phyloP scores from a whole-genome alignment of 2,329 filamentous ascomycete species.

The Xylaria sp. region DNA sequence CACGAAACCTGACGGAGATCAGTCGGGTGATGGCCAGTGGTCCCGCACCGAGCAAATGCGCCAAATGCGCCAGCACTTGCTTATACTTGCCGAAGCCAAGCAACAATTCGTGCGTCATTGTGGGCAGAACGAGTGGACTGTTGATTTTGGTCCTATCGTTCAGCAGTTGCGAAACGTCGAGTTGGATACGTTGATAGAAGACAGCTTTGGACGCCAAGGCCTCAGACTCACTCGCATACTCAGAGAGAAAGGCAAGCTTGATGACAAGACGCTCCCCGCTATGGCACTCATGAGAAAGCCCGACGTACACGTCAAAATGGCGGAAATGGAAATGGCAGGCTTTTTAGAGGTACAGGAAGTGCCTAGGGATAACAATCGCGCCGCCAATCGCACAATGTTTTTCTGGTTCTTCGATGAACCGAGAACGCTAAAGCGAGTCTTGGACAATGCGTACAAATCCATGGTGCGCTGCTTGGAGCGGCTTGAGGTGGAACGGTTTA shows the following conservation, averaged over 20 bases:
- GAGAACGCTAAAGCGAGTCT: slow-evolving; percentile 73
- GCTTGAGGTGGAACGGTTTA: slow-evolving; percentile 78
- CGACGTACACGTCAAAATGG: slow-evolving; percentile 85
- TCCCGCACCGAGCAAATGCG: slow-evolving; percentile 61
- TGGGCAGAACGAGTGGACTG: slow-evolving; percentile 79
- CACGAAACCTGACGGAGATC: slow-evolving; percentile 49
- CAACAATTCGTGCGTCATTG: slow-evolving; percentile 75
- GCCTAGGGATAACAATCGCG: slow-evolving; percentile 84
- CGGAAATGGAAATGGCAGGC: slow-evolving; percentile 85
- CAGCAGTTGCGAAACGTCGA: slow-evolving; percentile 78
- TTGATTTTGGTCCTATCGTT: slow-evolving; percentile 82
- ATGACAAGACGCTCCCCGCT: slow-evolving; percentile 87
- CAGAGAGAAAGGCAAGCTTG: slow-evolving; percentile 88
- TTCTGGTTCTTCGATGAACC: slow-evolving; percentile 91
- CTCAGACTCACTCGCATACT: slow-evolving; percentile 88
- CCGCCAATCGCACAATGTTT: slow-evolving; percentile 86
- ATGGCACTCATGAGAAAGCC: slow-evolving; percentile 85
- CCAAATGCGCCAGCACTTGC: slow-evolving; percentile 77
- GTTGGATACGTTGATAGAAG: slow-evolving; percentile 82
- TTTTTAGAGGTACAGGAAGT: slow-evolving; percentile 94
- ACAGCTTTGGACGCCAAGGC: slow-evolving; percentile 79
- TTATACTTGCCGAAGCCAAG: slow-evolving; percentile 75
- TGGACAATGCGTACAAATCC: slow-evolving; percentile 87
- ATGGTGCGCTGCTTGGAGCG: slow-evolving; percentile 89
- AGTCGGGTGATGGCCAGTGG: slow-evolving; percentile 59